These are phyloP conservation scores for Fusarium hostae DNA, from an alignment of 2,329 filamentous ascomycete species.

Conservation along the genomic window DNA sequence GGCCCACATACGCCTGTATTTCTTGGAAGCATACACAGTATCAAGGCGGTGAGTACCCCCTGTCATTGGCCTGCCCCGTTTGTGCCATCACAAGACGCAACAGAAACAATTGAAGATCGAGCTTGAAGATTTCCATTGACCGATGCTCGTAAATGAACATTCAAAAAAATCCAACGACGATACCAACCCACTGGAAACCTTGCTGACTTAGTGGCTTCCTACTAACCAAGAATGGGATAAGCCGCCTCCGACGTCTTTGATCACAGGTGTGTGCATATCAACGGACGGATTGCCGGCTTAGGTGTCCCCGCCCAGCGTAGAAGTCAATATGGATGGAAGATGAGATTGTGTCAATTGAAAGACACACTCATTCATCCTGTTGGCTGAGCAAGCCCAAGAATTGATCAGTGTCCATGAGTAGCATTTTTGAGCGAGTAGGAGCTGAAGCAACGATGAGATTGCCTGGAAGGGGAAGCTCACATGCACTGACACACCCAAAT, in stretches of 20 bases:
- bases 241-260: conserved; percentile 21
- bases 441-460: conserved; percentile 13
- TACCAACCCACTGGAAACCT: conserved; percentile 36
- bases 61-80: not conserved
- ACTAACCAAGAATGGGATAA: conserved; percentile 38
- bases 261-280: conserved; percentile 34
- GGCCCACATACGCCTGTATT: conserved; percentile 23
- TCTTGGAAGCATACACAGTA: conserved; percentile 18
- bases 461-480: conserved; percentile 12
- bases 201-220: conserved; percentile 24
- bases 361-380: conserved; percentile 19
- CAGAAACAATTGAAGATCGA: not conserved
- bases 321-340: conserved; percentile 30
- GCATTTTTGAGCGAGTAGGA: conserved; percentile 32
- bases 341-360: conserved; percentile 31
- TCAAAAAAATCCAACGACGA: conserved; percentile 17
- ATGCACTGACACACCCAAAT: not conserved
- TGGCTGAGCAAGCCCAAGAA: conserved; percentile 14
- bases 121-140: conserved; percentile 3
- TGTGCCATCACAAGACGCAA: not conserved
- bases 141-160: conserved; percentile 1
- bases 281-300: conserved; percentile 13
- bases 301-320: conserved; percentile 15
- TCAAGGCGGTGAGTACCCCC: conserved; percentile 19
- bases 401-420: not conserved